Evolutionary conservation across 139 green algal species (phyloP), one percentile per base, ranked within the genome.

Genomic region (Picochlorum sp.): DNA sequence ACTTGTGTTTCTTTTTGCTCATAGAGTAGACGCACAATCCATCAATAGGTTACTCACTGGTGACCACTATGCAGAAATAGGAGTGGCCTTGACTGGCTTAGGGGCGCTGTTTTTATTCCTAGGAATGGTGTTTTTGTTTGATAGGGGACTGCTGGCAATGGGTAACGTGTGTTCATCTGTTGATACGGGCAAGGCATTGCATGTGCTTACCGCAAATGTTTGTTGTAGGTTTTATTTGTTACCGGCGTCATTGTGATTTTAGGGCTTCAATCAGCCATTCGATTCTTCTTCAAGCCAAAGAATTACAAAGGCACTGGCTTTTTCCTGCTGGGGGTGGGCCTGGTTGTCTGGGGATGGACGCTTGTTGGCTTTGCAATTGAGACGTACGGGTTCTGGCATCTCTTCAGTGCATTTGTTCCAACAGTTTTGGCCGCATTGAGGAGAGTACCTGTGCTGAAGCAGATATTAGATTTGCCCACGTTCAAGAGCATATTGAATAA

Each of bases 41-140:
- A 41, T 41, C 34, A 13, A 41, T 41, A 41, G 16, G 0, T 21
- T 54, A 20, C n/a, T 21, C 24, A 37, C 30, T 21, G 1, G 45
- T 24, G 16, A 10, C 31, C 3, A 37, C 23, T 13, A 60, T 44
- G 75, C 88, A 98, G 92, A 98, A 69, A 97, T 98, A 44, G 93
- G 93, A 11, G 83, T 98, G 45, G 93, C 90, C 23, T 72, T 98
- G 4, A 98, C 91, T 8, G 86, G 70, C 20, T 92, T 97, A 72
- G 93, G 93, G 15, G 72, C 95, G 16, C 62, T 97, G 0, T 98
- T 98, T 76, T 85, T 82, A 4, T 74, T 96, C 15, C 76, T 98
- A 4, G 93, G 93, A 4, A 85, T 98, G 26, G 41, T 98, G 1
- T 84, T 98, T 54, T 92, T 98, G 69, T 97, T 98, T 72, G 93